Conservation (phyloP, 1,139 yeast genomes). For the Candida sanyaensis region DNA sequence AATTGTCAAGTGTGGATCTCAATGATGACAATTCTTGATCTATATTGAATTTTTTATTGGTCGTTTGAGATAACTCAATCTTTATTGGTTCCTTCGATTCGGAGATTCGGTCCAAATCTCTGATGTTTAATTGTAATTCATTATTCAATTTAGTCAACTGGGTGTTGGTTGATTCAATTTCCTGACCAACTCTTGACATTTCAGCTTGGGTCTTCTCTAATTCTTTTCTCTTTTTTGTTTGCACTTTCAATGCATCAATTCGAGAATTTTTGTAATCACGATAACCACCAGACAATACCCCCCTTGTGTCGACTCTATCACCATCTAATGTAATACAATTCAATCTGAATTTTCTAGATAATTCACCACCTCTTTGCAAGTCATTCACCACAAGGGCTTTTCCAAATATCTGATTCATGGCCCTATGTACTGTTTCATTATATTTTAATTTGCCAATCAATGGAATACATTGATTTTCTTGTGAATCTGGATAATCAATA, state of each 20-base stretch:
- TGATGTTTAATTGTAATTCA: constrained; percentile 46
- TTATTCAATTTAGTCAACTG: constrained; percentile 37
- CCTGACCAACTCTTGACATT: constrained; percentile 20
- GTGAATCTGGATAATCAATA: constrained; percentile 54
- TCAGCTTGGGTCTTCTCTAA: constrained; percentile 36
- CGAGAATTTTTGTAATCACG: constrained; percentile 69
- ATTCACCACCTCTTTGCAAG: constrained; percentile 66
- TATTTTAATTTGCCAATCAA: constrained; percentile 70
- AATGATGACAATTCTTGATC: constrained; percentile 43
- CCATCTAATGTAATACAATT: constrained; percentile 91
- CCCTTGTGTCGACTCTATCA: constrained; percentile 80
- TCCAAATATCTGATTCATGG: constrained; percentile 80
- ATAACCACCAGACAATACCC: constrained; percentile 89
- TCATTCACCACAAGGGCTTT: constrained; percentile 76
- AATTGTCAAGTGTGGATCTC: constrained; percentile 21
- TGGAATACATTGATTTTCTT: constrained; percentile 65
- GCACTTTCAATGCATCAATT: constrained; percentile 64
- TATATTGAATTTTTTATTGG: constrained; percentile 39
- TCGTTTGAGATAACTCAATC: constrained; percentile 40
- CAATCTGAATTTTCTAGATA: constrained; percentile 62
- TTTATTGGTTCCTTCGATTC: constrained; percentile 47
- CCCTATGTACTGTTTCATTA: constrained; percentile 56
- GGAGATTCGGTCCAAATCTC: constrained; percentile 33
- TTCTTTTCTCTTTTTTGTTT: constrained; percentile 54
- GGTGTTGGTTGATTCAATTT: constrained; percentile 28